Conservation (phyloP, 805 yeast genomes). For the Pichia thaimueangensis region DNA sequence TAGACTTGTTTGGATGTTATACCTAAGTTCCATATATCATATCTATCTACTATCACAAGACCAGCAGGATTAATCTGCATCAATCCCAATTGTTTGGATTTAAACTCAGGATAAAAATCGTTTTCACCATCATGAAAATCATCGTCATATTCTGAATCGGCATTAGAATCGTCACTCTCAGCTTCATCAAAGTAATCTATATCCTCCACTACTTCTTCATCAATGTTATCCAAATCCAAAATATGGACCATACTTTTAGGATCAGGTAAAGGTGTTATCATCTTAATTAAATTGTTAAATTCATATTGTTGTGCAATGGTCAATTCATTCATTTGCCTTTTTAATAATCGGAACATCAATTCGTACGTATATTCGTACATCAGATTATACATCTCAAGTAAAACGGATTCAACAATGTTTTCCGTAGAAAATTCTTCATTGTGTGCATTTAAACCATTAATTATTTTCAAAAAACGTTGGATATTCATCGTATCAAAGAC, state of each 20-base stretch:
- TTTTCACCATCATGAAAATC: conserved; percentile 1
- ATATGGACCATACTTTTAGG: conserved; percentile 4
- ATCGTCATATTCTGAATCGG: neutral
- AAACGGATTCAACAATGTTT: neutral
- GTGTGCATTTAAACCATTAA: neutral
- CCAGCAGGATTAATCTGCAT: conserved; percentile 2
- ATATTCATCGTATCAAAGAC: neutral
- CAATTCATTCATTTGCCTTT: conserved; percentile 5
- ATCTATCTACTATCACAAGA: neutral
- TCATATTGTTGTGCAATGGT: conserved; percentile 1
- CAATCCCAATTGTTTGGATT: neutral
- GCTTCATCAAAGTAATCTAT: conserved; percentile 1
- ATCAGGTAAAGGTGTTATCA: neutral
- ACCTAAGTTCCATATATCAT: conserved; percentile 3
- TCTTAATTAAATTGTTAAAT: neutral
- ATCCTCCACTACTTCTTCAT: conserved; percentile 1
- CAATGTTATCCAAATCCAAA: conserved; percentile 1
- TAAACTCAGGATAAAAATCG: neutral
- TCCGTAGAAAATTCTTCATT: neutral
- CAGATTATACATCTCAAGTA: conserved; percentile 2
- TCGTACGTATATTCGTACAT: neutral
- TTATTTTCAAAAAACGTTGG: neutral
- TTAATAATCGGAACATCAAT: neutral
- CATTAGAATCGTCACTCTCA: neutral
- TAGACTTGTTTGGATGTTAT: conserved; percentile 7